Base-by-base conservation (phyloP, 768 basidiomycete genomes). In the Boletales sp. region DNA sequence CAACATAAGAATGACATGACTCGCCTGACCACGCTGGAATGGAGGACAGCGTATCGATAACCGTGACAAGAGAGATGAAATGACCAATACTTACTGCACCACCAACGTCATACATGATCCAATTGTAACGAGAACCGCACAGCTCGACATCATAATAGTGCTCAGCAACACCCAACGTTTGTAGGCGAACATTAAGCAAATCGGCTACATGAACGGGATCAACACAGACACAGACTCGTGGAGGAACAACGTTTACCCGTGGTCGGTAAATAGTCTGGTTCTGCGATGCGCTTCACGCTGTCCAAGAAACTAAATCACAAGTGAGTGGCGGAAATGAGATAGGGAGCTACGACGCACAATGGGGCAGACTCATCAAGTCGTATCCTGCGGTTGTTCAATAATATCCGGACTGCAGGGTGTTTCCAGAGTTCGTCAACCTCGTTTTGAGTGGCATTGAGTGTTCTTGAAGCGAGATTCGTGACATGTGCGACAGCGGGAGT, bases 21-120 rank as follows among this genome's bases (percentile, higher is more conserved):
- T 66, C 68, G 75, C 83, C 76, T 84, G 82, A 28, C 82, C 81
- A 43, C 82, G 76, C 83, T 85, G 62, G 54, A 49, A 42, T 44
- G 35, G 47, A 44, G 50, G 46, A 50, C 21, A 56, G 45, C 28
- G 19, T n/a, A 35, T 49, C 25, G 46, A 50, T 39, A 56, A 30
- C 35, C 6, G 37, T 41, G 25, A 10, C 19, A 45, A 33, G 8
- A 25, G 41, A 50, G 46, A 31, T 43, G 25, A 56, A 47, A 38
- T 33, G 15, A 45, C 21, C 15, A 43, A 41, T 41, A 75, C 86
- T 64, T 62, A 90, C 85, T 45, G 86, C 85, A 41, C 90, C 90
- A 36, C 89, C 88, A 34, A 92, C 89, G 63, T 92, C 90, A 63
- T 86, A 92, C 48, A 91, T 72, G 50, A 82, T 79, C 88, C 89